Percentiles rank a stretch among this genome's conserved stretches.
These are phyloP conservation scores for Alternaria gansuensis DNA, from an alignment of 2,329 filamentous ascomycete species.

Conservation along the genomic window DNA sequence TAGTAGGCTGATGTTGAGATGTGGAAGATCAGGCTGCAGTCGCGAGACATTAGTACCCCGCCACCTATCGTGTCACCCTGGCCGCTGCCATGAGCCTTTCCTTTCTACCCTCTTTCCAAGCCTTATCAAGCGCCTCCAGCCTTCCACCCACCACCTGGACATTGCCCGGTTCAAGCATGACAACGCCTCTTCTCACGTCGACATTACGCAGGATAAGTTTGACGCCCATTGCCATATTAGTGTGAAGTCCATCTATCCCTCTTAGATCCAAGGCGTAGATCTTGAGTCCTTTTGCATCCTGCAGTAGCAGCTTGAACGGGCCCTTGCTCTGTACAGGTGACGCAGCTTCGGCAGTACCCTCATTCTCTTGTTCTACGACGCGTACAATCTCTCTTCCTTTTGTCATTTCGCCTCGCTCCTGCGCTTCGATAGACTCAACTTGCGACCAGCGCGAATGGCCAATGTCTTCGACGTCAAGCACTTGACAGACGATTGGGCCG, in stretches of 20 bases:
- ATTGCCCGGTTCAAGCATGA: slow-evolving; percentile 76
- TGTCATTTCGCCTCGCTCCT: slow-evolving; percentile 75
- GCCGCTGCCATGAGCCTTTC: slow-evolving; percentile 71
- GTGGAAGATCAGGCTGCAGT: not conserved
- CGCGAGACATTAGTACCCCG: not conserved
- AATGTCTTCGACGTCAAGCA: slow-evolving; percentile 87
- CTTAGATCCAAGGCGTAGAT: slow-evolving; percentile 77
- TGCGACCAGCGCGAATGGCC: slow-evolving; percentile 83
- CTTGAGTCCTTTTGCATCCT: slow-evolving; percentile 74
- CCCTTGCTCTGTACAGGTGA: slow-evolving; percentile 57
- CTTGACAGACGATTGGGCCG: slow-evolving; percentile 76
- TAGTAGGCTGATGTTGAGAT: not conserved
- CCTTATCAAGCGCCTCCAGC: slow-evolving; percentile 79
- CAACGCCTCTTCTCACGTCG: slow-evolving; percentile 75
- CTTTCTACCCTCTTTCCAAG: slow-evolving; percentile 78
- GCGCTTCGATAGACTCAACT: slow-evolving; percentile 79
- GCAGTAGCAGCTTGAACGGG: slow-evolving; percentile 82
- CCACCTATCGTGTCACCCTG: slow-evolving; percentile 15
- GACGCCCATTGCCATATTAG: slow-evolving; percentile 77
- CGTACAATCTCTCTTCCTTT: slow-evolving; percentile 84
- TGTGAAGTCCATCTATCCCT: slow-evolving; percentile 69
- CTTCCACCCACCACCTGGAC: slow-evolving; percentile 85
- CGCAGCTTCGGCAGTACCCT: slow-evolving; percentile 41
- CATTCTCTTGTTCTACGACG: slow-evolving; percentile 65
- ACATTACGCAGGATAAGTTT: slow-evolving; percentile 78